A percentile compares a stretch with the other conserved stretches of the same genome.
These are phyloP conservation scores for Amyloporia xantha DNA, from an alignment of 768 basidiomycete species.

Conservation along the genomic window DNA sequence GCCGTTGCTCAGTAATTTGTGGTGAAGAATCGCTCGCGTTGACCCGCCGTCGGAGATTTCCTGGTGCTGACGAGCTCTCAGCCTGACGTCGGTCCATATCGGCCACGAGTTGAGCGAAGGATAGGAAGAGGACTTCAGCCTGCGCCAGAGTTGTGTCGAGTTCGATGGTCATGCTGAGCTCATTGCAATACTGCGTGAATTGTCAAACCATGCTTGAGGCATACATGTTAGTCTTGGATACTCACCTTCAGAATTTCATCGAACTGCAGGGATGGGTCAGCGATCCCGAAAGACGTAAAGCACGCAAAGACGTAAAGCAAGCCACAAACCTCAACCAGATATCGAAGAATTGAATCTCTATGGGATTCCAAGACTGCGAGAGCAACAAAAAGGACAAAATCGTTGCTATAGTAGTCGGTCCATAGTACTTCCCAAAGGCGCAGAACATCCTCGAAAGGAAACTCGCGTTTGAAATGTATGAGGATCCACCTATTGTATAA, in stretches of 20 bases:
- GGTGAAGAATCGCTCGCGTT: not conserved
- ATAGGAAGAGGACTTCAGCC: conserved; percentile 93
- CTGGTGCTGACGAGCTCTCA: conserved; percentile 31
- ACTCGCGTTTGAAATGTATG: conserved; percentile 95
- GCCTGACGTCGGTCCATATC: conserved; percentile 80
- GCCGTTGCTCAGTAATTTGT: conserved; percentile 20
- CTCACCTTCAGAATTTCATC: conserved; percentile 72
- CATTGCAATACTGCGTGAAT: conserved; percentile 77
- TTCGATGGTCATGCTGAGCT: conserved; percentile 94
- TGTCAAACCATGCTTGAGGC: not conserved
- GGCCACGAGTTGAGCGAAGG: conserved; percentile 81
- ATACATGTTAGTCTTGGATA: not conserved
- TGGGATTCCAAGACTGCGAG: conserved; percentile 93
- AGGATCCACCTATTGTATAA: conserved; percentile 85
- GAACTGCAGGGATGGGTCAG: too few relatives aligned
- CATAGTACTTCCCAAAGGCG: conserved; percentile 91
- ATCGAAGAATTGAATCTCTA: conserved; percentile 90
- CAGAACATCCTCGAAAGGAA: conserved; percentile 85
- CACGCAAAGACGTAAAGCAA: not conserved
- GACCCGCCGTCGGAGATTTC: conserved; percentile 30
- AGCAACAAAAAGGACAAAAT: conserved; percentile 91
- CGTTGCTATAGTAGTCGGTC: conserved; percentile 85
- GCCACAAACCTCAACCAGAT: conserved; percentile 80
- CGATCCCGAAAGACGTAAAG: too few relatives aligned
- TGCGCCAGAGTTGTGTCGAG: conserved; percentile 93